phyloP scores from a whole-genome alignment of 2,329 filamentous ascomycete genomes.

The Blastomyces parvus region DNA sequence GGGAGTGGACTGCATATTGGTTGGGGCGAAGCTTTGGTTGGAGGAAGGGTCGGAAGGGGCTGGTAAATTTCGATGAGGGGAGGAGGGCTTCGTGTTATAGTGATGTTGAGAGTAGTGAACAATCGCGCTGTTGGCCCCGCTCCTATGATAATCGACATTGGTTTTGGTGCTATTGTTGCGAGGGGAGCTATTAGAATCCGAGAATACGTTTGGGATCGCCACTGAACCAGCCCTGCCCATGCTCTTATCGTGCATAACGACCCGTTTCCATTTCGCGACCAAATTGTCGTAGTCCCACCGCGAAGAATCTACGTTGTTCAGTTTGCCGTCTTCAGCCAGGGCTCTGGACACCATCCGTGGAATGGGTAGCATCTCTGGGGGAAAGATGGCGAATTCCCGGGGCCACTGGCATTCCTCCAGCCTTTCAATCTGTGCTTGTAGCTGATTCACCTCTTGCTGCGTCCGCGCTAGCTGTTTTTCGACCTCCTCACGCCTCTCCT shows the following conservation, averaged over 20 bases:
- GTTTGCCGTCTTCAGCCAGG: slow-evolving; percentile 26
- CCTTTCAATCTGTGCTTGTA: slow-evolving; percentile 40
- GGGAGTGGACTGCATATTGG: neutral
- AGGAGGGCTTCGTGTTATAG: neutral
- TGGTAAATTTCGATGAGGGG: slow-evolving; percentile 1
- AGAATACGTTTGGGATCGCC: slow-evolving; percentile 4
- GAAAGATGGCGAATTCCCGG: slow-evolving; percentile 40
- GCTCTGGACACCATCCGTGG: slow-evolving; percentile 32
- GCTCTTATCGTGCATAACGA: slow-evolving; percentile 37
- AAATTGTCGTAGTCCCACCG: slow-evolving; percentile 42
- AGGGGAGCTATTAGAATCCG: slow-evolving; percentile 1
- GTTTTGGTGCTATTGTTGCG: neutral
- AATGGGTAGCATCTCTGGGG: slow-evolving; percentile 36
- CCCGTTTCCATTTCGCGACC: slow-evolving; percentile 41
- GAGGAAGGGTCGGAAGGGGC: neutral
- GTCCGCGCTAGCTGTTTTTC: slow-evolving; percentile 37
- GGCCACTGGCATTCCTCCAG: slow-evolving; percentile 41
- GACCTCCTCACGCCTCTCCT: slow-evolving; percentile 35
- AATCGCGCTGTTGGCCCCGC: neutral
- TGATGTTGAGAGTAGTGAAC: neutral
- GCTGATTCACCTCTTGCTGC: slow-evolving; percentile 40
- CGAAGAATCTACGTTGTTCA: slow-evolving; percentile 26
- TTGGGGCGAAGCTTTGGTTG: neutral
- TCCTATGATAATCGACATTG: neutral
- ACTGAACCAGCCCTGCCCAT: slow-evolving; percentile 27